These are phyloP conservation scores for Apiospora hydei DNA, from an alignment of 2,329 filamentous ascomycete genomes.

Conservation along the genomic window DNA sequence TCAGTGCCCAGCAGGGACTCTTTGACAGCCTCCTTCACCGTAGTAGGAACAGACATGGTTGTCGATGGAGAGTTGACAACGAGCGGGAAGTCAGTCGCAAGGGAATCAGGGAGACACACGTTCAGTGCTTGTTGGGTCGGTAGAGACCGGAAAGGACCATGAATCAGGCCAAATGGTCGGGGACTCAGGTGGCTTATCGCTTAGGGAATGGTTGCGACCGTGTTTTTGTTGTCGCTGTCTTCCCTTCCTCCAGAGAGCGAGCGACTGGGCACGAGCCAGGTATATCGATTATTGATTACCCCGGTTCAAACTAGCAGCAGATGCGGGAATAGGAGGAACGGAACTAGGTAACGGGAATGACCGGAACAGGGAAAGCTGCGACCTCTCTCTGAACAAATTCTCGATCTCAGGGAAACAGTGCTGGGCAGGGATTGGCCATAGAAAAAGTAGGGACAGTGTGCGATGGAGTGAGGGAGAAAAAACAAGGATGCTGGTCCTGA, in stretches of 20 bases:
- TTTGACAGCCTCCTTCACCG: constrained; percentile 76
- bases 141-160: constrained; percentile 1
- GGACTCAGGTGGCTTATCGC: neutral
- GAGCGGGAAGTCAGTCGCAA: constrained; percentile 13
- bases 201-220: constrained; percentile 16
- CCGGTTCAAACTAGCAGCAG: constrained; percentile 7
- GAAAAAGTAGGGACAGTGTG: constrained; percentile 1
- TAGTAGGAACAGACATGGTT: constrained; percentile 52
- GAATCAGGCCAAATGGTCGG: constrained; percentile 10
- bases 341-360: constrained; percentile 11
- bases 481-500: neutral
- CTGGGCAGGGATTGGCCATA: constrained; percentile 12
- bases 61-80: constrained; percentile 7
- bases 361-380: constrained; percentile 13
- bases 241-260: constrained; percentile 19
- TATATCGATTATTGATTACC: constrained; percentile 12
- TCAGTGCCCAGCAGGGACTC: constrained; percentile 76
- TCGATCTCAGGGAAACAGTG: constrained; percentile 8
- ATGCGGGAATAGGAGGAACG: constrained; percentile 9
- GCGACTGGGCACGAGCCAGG: constrained; percentile 18
- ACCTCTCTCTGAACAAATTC: neutral
- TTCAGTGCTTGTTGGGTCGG: constrained; percentile 18
- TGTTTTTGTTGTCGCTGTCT: constrained; percentile 10
- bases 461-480: constrained; percentile 11
- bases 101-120: neutral